Base-by-base conservation (phyloP, 2,329 filamentous ascomycete genomes). In the Diplodia seriata region DNA sequence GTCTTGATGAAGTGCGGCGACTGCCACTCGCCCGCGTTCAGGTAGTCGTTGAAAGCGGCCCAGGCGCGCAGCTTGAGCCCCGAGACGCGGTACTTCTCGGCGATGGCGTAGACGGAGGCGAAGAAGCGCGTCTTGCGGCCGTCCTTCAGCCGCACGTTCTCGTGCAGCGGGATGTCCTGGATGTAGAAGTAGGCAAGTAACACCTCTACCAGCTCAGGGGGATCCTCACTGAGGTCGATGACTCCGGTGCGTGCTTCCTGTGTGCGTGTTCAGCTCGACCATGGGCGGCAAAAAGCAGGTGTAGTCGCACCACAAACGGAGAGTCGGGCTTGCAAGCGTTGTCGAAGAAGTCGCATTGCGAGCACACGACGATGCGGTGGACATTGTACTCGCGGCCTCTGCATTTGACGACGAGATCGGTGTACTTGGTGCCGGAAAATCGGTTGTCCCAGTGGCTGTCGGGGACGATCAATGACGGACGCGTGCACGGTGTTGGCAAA, bases 131-230 rank as follows among this genome's bases (percentile, higher is more conserved):
- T 54, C 29, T 54, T 29, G 51, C 51, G 29, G 29, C 14, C 51
- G 15, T 54, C 51, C 11, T 31, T 18, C 23, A 31, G 26, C 23
- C n/a, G n/a, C 49, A 51, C 33, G 31, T 18, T 36, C 31, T 43
- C 40, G 40, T 43, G 40, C 40, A 43, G 40, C 40, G 23, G n/a
- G 38, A 63, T 40, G 43, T 64, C 71, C 70, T 72, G 5, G 11
- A 36, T 57, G 43, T 68, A 67, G 43, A 51, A 49, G 38, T 47
- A 69, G 31, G 20, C n/a, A 23, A 69, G 40, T 65, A 69, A 38
- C 9, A 55, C 56, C 4, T 68, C 9, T 20, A 68, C 65, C 12
- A 65, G 31, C 15, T 40, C 20, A 2, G 65, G 49, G 26, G 57
- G 47, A 12, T 59, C 65, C 20, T 67, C 66, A 23, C 51, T 51